phyloP scores from a whole-genome alignment of 2,329 filamentous ascomycete species.

The Aspergillus pseudoglaucus region DNA sequence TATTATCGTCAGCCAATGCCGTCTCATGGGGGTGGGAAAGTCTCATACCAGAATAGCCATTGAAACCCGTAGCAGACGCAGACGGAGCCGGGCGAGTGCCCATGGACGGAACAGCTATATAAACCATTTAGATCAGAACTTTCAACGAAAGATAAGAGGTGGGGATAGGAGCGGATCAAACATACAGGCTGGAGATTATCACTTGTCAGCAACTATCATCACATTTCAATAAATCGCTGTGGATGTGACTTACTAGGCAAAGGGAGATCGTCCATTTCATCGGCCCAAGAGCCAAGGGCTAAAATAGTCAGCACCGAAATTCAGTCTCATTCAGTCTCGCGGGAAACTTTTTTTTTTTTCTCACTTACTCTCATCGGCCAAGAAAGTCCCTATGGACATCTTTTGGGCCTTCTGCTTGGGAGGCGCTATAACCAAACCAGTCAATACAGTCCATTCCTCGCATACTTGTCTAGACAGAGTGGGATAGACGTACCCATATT shows the following conservation, averaged over 20 bases:
- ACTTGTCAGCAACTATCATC: slow-evolving; percentile 10
- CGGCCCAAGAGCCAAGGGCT: slow-evolving; percentile 90
- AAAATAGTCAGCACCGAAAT: slow-evolving; percentile 24
- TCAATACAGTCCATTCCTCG: slow-evolving; percentile 33
- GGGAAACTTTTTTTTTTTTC: not conserved
- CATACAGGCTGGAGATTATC: slow-evolving; percentile 25
- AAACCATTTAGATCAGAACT: slow-evolving; percentile 13
- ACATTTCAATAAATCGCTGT: slow-evolving; percentile 1
- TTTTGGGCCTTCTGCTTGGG: slow-evolving; percentile 92
- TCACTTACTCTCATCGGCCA: slow-evolving; percentile 78
- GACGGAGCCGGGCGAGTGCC: slow-evolving; percentile 42
- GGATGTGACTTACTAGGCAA: slow-evolving; percentile 58
- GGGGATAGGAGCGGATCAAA: slow-evolving; percentile 7
- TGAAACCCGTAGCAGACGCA: slow-evolving; percentile 28
- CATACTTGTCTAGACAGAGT: not conserved
- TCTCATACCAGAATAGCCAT: slow-evolving; percentile 31
- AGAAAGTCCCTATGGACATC: slow-evolving; percentile 95
- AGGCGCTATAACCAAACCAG: slow-evolving; percentile 57
- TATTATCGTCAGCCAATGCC: not conserved
- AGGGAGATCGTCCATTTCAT: slow-evolving; percentile 88
- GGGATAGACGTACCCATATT: slow-evolving; percentile 50
- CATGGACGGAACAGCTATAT: slow-evolving; percentile 34
- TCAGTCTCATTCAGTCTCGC: slow-evolving; percentile 3
- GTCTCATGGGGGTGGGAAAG: slow-evolving; percentile 5
- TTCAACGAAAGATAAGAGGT: slow-evolving; percentile 3